A percentile compares a stretch with the other conserved stretches of the same genome.
Evolutionary conservation across 179 eudicot species (phyloP).

Genomic region (Drosera spatulata): DNA sequence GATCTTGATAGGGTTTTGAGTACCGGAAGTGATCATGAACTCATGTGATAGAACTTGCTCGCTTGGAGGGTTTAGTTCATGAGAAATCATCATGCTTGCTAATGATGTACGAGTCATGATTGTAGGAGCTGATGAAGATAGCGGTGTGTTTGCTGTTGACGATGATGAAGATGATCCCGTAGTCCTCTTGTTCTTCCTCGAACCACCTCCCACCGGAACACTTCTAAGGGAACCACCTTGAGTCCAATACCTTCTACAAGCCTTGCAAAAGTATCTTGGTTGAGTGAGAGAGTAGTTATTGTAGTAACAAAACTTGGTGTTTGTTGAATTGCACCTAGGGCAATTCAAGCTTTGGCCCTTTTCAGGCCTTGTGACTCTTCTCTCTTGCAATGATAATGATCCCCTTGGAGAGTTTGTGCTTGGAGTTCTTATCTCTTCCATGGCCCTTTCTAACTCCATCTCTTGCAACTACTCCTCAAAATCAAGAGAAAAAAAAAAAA

Average conservation of each 20-base stretch:
- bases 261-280: conserved; percentile 71
- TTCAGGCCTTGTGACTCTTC: conserved; percentile 37
- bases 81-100: conserved; percentile 12
- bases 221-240: conserved; percentile 69
- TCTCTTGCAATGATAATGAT: conserved; percentile 20
- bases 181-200: conserved; percentile 65
- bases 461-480: conserved; percentile 16
- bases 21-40: conserved; percentile 14
- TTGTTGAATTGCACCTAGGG: conserved; percentile 23
- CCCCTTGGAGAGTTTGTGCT: conserved; percentile 9
- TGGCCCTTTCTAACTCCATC: background rate
- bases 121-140: background rate
- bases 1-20: conserved; percentile 40
- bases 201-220: conserved; percentile 79
- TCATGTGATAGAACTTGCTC: conserved; percentile 12
- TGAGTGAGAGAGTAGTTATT: conserved; percentile 76
- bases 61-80: conserved; percentile 48
- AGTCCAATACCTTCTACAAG: conserved; percentile 82
- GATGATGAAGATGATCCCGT: conserved; percentile 6
- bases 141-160: conserved; percentile 1
- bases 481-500: conserved; percentile 6
- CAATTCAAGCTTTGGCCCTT: conserved; percentile 56
- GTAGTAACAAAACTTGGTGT: conserved; percentile 68
- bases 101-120: conserved; percentile 3
- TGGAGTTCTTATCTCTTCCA: background rate